Evolutionary conservation across 2,329 filamentous ascomycete species (phyloP).

Genomic region (Trichoderma semiorbis): DNA sequence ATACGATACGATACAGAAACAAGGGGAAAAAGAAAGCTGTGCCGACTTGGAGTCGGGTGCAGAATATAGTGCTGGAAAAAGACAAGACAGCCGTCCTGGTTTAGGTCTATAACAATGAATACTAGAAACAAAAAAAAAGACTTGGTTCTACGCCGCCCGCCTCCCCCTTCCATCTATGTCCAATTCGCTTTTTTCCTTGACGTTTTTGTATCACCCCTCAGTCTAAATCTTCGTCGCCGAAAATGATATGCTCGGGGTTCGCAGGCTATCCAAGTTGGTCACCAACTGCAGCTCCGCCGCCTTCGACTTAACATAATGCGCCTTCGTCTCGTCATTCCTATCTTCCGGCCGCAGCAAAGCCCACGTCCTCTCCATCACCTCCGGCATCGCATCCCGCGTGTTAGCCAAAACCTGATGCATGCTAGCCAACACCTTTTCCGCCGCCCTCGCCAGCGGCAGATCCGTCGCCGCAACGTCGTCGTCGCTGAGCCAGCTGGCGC

Average conservation of each 20-base stretch:
- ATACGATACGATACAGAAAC: not conserved
- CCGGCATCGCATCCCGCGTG: conserved; percentile 62
- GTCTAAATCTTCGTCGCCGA: conserved; percentile 50
- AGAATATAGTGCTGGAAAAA: not conserved
- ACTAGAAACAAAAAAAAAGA: not conserved
- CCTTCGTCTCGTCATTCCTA: conserved; percentile 49
- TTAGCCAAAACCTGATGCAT: conserved; percentile 82
- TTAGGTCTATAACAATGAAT: conserved; percentile 2
- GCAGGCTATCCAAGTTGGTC: conserved; percentile 66
- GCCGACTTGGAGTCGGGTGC: not conserved
- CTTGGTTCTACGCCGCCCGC: not conserved
- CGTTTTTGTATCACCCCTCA: not conserved
- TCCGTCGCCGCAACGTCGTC: conserved; percentile 67
- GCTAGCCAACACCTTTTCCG: conserved; percentile 82
- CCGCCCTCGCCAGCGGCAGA: conserved; percentile 77
- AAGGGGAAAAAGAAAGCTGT: not conserved
- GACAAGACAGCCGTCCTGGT: not conserved
- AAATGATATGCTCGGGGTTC: conserved; percentile 63
- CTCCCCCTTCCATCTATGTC: not conserved
- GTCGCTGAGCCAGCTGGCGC: conserved; percentile 68
- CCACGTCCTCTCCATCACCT: conserved; percentile 43
- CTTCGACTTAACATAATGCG: conserved; percentile 69
- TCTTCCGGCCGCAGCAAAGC: conserved; percentile 43
- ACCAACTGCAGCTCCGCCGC: conserved; percentile 87
- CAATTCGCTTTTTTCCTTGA: not conserved